phyloP scores from a whole-genome alignment of 2,329 filamentous ascomycete genomes.

The Aspergillus ochraceus region DNA sequence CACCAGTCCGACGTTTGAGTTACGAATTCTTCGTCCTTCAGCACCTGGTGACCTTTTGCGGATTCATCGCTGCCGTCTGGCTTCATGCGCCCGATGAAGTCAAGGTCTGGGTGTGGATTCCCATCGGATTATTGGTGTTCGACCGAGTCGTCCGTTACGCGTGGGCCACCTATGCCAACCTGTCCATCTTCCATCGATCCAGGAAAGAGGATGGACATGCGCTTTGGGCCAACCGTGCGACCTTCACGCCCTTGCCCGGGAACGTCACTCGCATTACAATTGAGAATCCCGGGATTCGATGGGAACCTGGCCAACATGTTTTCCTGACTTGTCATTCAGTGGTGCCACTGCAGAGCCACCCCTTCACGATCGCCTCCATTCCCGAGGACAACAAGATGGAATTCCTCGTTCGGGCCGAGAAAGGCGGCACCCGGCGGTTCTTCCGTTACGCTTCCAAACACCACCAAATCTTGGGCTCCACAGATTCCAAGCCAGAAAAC shows the following conservation, averaged over 20 bases:
- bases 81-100: constrained; percentile 49
- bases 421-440: constrained; percentile 53
- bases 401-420: constrained; percentile 57
- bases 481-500: constrained; percentile 7
- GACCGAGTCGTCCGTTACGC: constrained; percentile 43
- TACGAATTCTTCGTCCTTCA: constrained; percentile 59
- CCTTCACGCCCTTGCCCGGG: constrained; percentile 52
- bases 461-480: constrained; percentile 23
- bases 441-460: constrained; percentile 52
- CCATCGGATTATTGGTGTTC: constrained; percentile 47
- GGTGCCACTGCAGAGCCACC: constrained; percentile 61
- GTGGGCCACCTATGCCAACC: constrained; percentile 41
- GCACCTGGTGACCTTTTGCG: constrained; percentile 53
- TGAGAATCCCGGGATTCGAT: constrained; percentile 54
- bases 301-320: constrained; percentile 64
- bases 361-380: constrained; percentile 63
- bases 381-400: constrained; percentile 57
- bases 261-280: constrained; percentile 60
- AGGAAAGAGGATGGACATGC: constrained; percentile 13
- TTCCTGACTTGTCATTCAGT: constrained; percentile 60
- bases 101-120: constrained; percentile 48
- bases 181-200: constrained; percentile 41
- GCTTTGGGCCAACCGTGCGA: constrained; percentile 44
- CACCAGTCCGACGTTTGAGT: constrained; percentile 49
- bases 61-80: constrained; percentile 51